Evolutionary conservation across 2,329 filamentous ascomycete species (phyloP).

Genomic region (Ceratocystis cubensis): DNA sequence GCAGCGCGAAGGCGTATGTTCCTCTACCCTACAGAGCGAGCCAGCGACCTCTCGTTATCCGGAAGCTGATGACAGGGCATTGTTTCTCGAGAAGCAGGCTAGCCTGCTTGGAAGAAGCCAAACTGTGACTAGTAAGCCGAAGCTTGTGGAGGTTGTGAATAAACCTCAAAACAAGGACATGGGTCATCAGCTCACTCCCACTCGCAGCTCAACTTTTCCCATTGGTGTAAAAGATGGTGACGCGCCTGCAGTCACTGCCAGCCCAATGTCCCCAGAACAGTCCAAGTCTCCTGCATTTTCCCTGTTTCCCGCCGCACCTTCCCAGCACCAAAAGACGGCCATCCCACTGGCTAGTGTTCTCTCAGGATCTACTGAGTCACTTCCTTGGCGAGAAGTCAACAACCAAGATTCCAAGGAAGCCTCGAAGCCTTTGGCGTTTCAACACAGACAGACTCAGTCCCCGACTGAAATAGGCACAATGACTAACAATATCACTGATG

Average conservation of each 20-base stretch:
- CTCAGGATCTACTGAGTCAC: background rate
- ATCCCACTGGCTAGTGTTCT: background rate
- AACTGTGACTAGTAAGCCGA: slow-evolving; percentile 43
- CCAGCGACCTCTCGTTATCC: background rate
- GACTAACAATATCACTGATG: background rate
- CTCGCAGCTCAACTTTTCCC: slow-evolving; percentile 19
- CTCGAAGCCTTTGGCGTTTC: background rate
- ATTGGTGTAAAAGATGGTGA: slow-evolving; percentile 1
- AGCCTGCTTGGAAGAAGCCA: slow-evolving; percentile 45
- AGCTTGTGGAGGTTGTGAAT: slow-evolving; percentile 16
- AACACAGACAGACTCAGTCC: background rate
- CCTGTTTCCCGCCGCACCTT: slow-evolving; percentile 33
- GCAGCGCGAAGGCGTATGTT: slow-evolving; percentile 28
- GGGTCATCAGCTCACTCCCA: slow-evolving; percentile 10
- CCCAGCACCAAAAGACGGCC: slow-evolving; percentile 16
- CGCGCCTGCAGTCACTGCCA: background rate
- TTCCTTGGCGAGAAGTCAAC: background rate
- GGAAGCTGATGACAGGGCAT: background rate
- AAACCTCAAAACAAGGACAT: slow-evolving; percentile 15
- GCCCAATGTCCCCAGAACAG: background rate
- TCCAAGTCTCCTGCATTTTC: slow-evolving; percentile 34
- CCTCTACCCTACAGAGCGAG: background rate
- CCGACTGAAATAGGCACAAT: background rate
- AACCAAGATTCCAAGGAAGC: background rate
- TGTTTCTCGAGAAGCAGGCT: slow-evolving; percentile 26